Conservation (phyloP, 345 rosid genomes). For the Aurinia saxatilis region DNA sequence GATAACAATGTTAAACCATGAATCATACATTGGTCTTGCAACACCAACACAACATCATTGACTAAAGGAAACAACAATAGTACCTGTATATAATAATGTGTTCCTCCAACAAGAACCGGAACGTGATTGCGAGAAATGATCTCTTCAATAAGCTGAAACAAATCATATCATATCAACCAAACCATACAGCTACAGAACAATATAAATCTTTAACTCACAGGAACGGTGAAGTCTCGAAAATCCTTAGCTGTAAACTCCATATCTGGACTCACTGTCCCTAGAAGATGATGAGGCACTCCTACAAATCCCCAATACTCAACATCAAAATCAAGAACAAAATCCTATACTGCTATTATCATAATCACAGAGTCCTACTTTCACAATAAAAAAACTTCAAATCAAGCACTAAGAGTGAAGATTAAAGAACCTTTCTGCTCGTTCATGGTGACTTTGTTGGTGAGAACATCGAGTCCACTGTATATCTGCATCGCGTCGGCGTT, state of each 20-base stretch:
- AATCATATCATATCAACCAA: conserved; percentile 4
- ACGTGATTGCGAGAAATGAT: conserved; percentile 59
- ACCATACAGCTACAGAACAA: neutral
- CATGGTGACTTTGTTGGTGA: conserved; percentile 74
- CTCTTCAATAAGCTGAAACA: conserved; percentile 63
- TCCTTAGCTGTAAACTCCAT: conserved; percentile 72
- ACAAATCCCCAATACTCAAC: neutral
- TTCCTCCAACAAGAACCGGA: conserved; percentile 92
- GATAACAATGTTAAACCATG: neutral
- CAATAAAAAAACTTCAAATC: neutral
- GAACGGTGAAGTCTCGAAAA: conserved; percentile 59
- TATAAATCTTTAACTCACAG: conserved; percentile 42
- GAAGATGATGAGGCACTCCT: conserved; percentile 88
- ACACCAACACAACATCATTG: no score
- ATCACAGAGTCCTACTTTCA: neutral
- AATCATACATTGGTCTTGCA: neutral
- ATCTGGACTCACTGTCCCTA: conserved; percentile 62
- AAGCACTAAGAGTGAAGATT: neutral
- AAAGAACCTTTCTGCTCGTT: conserved; percentile 56
- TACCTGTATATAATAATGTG: conserved; percentile 93
- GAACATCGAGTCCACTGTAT: conserved; percentile 73
- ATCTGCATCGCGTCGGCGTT: conserved; percentile 99
- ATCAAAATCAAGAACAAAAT: neutral
- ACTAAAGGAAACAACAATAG: conserved; percentile 2
- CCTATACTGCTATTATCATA: no score